Conservation (phyloP, 805 yeast species). For the Kurtzmaniella fragi region DNA sequence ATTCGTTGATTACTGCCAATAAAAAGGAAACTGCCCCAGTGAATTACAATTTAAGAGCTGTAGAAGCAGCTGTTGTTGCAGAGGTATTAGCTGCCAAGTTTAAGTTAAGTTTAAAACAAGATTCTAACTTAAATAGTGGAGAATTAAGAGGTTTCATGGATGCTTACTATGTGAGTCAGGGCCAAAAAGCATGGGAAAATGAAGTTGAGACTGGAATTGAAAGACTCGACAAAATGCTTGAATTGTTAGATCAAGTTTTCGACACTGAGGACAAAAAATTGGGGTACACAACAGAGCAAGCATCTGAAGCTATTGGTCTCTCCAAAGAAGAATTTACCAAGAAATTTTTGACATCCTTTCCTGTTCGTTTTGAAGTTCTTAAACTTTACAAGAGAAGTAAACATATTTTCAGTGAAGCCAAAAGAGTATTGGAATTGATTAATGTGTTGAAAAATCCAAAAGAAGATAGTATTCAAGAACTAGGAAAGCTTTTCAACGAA, state of each 20-base stretch:
- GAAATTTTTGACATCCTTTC: slow-evolving; percentile 44
- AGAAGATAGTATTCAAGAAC: slow-evolving; percentile 22
- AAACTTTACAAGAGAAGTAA: slow-evolving; percentile 53
- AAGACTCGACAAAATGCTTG: slow-evolving; percentile 37
- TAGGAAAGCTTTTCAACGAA: slow-evolving; percentile 55
- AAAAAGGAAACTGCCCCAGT: slow-evolving; percentile 67
- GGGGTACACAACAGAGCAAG: slow-evolving; percentile 50
- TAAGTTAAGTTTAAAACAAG: slow-evolving; percentile 37
- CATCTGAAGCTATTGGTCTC: slow-evolving; percentile 38
- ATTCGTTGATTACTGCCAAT: slow-evolving; percentile 57
- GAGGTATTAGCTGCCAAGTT: slow-evolving; percentile 48
- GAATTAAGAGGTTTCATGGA: slow-evolving; percentile 64
- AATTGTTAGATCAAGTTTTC: slow-evolving; percentile 39
- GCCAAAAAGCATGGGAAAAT: slow-evolving; percentile 35
- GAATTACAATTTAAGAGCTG: slow-evolving; percentile 67
- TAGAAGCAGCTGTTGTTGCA: slow-evolving; percentile 67
- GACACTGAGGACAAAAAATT: slow-evolving; percentile 22
- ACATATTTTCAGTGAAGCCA: slow-evolving; percentile 60
- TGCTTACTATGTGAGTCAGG: slow-evolving; percentile 32
- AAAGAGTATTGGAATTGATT: slow-evolving; percentile 51
- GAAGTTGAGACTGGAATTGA: slow-evolving; percentile 38
- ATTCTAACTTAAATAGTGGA: slow-evolving; percentile 52
- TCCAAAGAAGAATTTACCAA: slow-evolving; percentile 38
- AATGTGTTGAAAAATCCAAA: slow-evolving; percentile 26
- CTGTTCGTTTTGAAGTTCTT: slow-evolving; percentile 53